Conservation (phyloP, 2,329 filamentous ascomycete genomes). For the Raffaelea ambrosiae region DNA sequence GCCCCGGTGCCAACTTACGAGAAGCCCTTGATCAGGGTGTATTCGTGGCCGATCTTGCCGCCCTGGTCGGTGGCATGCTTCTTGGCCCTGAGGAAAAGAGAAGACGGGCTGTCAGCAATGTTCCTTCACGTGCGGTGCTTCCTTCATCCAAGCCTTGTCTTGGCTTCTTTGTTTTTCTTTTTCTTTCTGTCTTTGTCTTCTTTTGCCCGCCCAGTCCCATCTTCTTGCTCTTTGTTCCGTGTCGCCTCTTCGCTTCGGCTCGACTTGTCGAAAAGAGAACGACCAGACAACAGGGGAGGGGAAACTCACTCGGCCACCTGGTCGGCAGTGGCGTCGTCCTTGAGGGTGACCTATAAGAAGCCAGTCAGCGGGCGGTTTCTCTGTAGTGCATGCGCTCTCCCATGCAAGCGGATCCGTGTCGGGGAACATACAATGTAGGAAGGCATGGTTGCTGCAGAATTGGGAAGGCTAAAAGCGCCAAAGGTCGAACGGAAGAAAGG, state of each 20-base stretch:
- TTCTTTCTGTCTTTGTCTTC: too few relatives aligned
- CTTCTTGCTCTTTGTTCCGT: not conserved
- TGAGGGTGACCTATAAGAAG: constrained; percentile 62
- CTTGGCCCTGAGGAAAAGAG: constrained; percentile 58
- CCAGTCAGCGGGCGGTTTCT: not conserved
- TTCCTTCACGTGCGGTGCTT: too few relatives aligned
- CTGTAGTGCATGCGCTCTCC: not conserved
- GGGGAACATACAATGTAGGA: constrained; percentile 14
- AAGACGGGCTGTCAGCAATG: not conserved
- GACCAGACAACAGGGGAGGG: not conserved
- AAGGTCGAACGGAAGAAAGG: not conserved
- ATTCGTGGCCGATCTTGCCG: constrained; percentile 77
- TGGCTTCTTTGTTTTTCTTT: too few relatives aligned
- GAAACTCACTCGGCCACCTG: constrained; percentile 57
- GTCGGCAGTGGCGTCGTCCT: constrained; percentile 56
- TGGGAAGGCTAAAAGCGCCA: not conserved
- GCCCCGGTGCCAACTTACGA: constrained; percentile 52
- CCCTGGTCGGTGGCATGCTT: constrained; percentile 65
- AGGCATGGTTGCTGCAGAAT: constrained; percentile 13
- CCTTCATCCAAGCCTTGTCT: too few relatives aligned
- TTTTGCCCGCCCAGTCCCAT: not conserved
- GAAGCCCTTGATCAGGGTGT: constrained; percentile 84
- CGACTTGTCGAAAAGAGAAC: not conserved
- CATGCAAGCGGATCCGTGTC: not conserved
- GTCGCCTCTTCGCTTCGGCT: not conserved